A percentile compares a stretch with the other conserved stretches of the same genome.
Conservation (phyloP, 495 filamentous ascomycete species). For the Daldinia loculata region DNA sequence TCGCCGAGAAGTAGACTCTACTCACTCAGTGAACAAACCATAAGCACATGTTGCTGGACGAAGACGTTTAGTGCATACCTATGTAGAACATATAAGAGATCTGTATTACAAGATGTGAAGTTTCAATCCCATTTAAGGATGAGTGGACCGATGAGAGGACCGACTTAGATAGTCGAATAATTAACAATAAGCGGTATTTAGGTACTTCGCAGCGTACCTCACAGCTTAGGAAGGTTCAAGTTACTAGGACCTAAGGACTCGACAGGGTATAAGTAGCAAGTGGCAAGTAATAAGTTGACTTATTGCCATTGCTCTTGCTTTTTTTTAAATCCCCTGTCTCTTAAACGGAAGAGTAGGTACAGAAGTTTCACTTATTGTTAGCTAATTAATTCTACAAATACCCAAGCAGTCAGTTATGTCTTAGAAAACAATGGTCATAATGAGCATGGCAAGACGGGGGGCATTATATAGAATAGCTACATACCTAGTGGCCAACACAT, state of each 20-base stretch:
- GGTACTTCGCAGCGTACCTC: not conserved
- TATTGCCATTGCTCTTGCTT: not conserved
- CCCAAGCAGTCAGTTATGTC: not conserved
- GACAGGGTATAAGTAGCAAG: not conserved
- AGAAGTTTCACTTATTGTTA: not conserved
- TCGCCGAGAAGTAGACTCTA: not conserved
- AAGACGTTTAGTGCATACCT: not conserved
- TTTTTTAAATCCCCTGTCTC: not conserved
- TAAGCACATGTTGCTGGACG: not conserved
- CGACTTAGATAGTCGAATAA: not conserved
- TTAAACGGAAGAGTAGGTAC: not conserved
- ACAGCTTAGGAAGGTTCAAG: not conserved
- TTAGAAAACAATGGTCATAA: not conserved
- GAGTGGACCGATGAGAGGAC: not conserved
- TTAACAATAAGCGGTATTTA: not conserved
- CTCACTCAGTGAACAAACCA: not conserved
- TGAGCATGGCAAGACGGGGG: not conserved
- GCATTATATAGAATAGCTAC: not conserved
- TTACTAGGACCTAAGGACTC: not conserved
- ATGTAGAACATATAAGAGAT: not conserved
- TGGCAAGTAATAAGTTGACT: not conserved
- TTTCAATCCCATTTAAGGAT: not conserved
- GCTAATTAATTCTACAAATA: not conserved
- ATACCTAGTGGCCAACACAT: not conserved
- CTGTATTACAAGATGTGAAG: not conserved